These are phyloP conservation scores for Dendrobium catenatum DNA, from an alignment of 106 monocot genomes.

Conservation along the genomic window DNA sequence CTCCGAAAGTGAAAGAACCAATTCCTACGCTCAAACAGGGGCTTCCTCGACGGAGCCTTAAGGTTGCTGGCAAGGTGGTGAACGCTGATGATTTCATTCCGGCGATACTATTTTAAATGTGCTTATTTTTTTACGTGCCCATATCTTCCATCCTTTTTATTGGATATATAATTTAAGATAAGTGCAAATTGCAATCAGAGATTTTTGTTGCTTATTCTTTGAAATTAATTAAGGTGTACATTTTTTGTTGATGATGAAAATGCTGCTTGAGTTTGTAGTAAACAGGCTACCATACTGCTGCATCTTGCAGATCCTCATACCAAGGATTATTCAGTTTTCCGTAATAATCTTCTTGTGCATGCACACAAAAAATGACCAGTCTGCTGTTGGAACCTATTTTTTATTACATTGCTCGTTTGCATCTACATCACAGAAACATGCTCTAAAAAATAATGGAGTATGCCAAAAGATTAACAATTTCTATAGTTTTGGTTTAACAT, in stretches of 20 bases:
- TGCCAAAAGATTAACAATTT: no score
- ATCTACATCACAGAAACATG: background rate
- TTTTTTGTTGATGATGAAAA: no score
- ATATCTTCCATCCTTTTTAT: no score
- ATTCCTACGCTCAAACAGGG: constrained; percentile 2
- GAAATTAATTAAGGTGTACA: no score
- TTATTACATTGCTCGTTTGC: background rate
- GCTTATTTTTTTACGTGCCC: no score
- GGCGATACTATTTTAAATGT: constrained; percentile 11
- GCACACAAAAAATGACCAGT: background rate
- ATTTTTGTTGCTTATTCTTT: no score
- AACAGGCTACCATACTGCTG: no score
- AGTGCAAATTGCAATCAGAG: no score
- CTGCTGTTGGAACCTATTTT: background rate
- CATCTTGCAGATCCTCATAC: background rate
- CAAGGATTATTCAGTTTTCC: background rate
- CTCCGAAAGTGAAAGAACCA: constrained; percentile 44
- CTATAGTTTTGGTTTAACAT: no score
- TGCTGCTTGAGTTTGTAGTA: no score
- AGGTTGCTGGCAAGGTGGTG: constrained; percentile 51
- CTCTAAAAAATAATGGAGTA: no score
- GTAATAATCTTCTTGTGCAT: background rate
- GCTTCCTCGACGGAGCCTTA: constrained; percentile 10
- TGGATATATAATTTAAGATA: no score
- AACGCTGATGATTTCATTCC: constrained; percentile 49